These are phyloP conservation scores for Golovinomyces cichoracearum DNA, from an alignment of 2,329 filamentous ascomycete genomes.

Conservation along the genomic window DNA sequence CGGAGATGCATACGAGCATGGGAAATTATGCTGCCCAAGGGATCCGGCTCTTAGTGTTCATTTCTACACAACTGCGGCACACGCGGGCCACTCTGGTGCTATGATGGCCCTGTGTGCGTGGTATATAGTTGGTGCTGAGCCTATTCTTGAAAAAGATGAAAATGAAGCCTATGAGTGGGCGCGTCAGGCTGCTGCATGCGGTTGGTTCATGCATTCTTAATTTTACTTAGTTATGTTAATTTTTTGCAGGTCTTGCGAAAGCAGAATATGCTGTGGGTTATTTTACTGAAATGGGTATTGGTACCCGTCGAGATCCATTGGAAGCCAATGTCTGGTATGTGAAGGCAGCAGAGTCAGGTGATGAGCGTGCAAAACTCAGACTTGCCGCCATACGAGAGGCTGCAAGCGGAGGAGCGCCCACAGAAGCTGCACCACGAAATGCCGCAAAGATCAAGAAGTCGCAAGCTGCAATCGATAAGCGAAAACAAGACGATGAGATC, in stretches of 20 bases:
- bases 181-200: constrained; percentile 55
- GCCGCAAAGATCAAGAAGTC: constrained; percentile 12
- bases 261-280: constrained; percentile 93
- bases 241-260: constrained; percentile 18
- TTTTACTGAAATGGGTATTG: constrained; percentile 96
- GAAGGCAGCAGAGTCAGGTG: constrained; percentile 72
- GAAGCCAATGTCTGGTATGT: constrained; percentile 98
- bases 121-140: constrained; percentile 90
- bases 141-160: constrained; percentile 81
- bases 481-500: constrained; percentile 7
- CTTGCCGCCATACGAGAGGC: constrained; percentile 66
- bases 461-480: constrained; percentile 7
- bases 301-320: constrained; percentile 75
- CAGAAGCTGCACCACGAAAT: constrained; percentile 11
- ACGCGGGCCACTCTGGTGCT: constrained; percentile 54
- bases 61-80: constrained; percentile 84
- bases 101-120: constrained; percentile 99
- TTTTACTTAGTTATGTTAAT: neutral
- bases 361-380: constrained; percentile 68
- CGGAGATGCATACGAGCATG: constrained; percentile 94
- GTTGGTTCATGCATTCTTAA: constrained; percentile 26
- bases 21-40: constrained; percentile 58
- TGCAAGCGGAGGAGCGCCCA: constrained; percentile 17
- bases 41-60: constrained; percentile 88
- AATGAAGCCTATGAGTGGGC: constrained; percentile 95